Conservation (phyloP, 352 stramenopile genomes). For the Phytophthora meadii region DNA sequence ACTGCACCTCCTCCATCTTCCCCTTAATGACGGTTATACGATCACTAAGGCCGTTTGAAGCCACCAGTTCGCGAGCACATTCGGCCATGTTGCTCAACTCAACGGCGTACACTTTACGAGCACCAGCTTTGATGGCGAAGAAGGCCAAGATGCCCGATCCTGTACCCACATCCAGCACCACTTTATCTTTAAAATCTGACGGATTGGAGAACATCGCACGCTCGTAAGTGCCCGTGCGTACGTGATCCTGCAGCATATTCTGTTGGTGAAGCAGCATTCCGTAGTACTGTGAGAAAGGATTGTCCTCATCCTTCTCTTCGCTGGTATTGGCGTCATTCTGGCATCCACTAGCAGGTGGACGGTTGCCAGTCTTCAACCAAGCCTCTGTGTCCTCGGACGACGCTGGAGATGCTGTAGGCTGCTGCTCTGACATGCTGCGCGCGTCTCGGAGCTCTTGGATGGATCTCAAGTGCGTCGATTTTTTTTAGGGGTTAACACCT, state of each 20-base stretch:
- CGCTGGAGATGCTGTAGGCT: not conserved
- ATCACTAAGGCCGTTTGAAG: slow-evolving; percentile 94
- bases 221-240: slow-evolving; percentile 99
- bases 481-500: no score
- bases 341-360: not conserved
- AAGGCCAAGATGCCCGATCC: slow-evolving; percentile 99
- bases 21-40: slow-evolving; percentile 98
- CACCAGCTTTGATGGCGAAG: slow-evolving; percentile 98
- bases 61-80: slow-evolving; percentile 94
- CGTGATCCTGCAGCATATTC: slow-evolving; percentile 99
- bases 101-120: slow-evolving; percentile 94
- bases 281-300: slow-evolving; percentile 96
- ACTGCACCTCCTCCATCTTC: slow-evolving; percentile 96
- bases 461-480: slow-evolving; percentile 3
- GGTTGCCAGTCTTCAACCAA: slow-evolving; percentile 15
- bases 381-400: slow-evolving; percentile 13
- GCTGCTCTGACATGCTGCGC: slow-evolving; percentile 10
- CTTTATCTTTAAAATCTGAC: slow-evolving; percentile 96
- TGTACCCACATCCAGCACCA: slow-evolving; percentile 99
- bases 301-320: slow-evolving; percentile 59
- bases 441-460: not conserved
- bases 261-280: slow-evolving; percentile 98
- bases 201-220: slow-evolving; percentile 97
- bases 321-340: not conserved
- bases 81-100: slow-evolving; percentile 99